A percentile compares a stretch with the other conserved stretches of the same genome.
These are phyloP conservation scores for Eremochloa ophiuroides DNA, from an alignment of 176 grass and related monocot genomes.

Conservation along the genomic window DNA sequence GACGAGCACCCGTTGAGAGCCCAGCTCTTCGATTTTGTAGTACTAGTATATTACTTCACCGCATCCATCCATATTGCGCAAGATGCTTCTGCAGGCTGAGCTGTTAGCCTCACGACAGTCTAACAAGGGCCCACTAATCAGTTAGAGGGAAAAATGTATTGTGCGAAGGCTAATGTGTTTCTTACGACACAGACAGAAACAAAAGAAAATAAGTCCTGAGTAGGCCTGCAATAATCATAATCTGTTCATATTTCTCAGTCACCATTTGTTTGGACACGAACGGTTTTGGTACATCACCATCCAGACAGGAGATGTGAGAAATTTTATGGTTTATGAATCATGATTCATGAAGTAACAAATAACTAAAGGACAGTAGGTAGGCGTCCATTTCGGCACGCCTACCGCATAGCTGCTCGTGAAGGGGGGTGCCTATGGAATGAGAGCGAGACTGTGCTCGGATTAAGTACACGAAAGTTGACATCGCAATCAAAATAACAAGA, in stretches of 20 bases:
- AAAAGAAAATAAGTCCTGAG: neutral
- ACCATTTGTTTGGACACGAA: constrained; percentile 9
- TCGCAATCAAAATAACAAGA: constrained; percentile 17
- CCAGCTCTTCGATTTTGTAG: too few species aligned
- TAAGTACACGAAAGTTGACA: constrained; percentile 30
- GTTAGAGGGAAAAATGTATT: neutral
- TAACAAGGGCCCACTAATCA: constrained; percentile 13
- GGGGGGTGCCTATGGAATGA: constrained; percentile 18
- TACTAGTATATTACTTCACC: too few species aligned
- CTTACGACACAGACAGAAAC: constrained; percentile 5
- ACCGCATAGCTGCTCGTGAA: constrained; percentile 25
- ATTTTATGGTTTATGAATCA: neutral
- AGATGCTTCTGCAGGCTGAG: constrained; percentile 30
- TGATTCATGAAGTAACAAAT: neutral
- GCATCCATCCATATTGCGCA: constrained; percentile 13
- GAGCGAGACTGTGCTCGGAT: constrained; percentile 10
- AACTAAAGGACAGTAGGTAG: neutral
- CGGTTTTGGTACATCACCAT: constrained; percentile 8
- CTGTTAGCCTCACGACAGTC: constrained; percentile 17
- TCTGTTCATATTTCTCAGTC: constrained; percentile 21
- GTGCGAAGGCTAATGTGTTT: neutral
- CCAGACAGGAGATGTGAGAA: neutral
- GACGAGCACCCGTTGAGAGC: too few species aligned
- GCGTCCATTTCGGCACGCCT: constrained; percentile 15
- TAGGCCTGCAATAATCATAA: neutral